phyloP scores from a whole-genome alignment of 192 early-diverging fungal species.

The Entomortierella beljakovae region DNA sequence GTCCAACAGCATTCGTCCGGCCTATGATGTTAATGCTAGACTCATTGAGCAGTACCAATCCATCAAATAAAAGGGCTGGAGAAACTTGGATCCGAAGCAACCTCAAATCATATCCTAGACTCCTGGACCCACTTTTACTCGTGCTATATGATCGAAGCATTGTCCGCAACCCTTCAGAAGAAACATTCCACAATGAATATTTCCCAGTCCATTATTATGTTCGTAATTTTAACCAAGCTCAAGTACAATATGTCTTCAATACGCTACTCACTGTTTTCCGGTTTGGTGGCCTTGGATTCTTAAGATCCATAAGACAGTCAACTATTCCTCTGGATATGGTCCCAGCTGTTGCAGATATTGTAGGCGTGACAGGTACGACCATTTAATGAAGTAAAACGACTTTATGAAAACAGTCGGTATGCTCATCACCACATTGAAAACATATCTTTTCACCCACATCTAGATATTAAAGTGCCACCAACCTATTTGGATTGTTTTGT shows the following conservation, averaged over 20 bases:
- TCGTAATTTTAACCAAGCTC: constrained; percentile 72
- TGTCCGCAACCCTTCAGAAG: constrained; percentile 37
- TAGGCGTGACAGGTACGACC: constrained; percentile 22
- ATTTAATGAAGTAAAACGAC: too few species aligned
- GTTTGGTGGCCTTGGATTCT: constrained; percentile 66
- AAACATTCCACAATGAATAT: constrained; percentile 51
- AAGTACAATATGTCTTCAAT: constrained; percentile 74
- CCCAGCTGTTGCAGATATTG: constrained; percentile 25
- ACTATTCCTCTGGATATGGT: constrained; percentile 25
- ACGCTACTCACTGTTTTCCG: constrained; percentile 62
- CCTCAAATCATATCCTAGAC: constrained; percentile 66
- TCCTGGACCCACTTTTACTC: constrained; percentile 70
- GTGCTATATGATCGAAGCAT: constrained; percentile 62
- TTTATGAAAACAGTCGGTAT: too few species aligned
- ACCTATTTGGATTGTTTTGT: constrained; percentile 51
- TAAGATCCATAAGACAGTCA: constrained; percentile 60
- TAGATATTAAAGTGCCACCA: constrained; percentile 33
- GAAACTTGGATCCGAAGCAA: constrained; percentile 80
- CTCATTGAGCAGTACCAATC: constrained; percentile 65
- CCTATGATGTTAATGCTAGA: constrained; percentile 87
- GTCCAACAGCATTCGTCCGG: constrained; percentile 69
- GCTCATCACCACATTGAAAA: background rate
- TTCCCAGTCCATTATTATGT: constrained; percentile 63
- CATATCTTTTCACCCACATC: background rate
- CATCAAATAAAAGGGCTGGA: constrained; percentile 66